Conservation (phyloP, 2,329 filamentous ascomycete species). For the Gremmenia infestans region DNA sequence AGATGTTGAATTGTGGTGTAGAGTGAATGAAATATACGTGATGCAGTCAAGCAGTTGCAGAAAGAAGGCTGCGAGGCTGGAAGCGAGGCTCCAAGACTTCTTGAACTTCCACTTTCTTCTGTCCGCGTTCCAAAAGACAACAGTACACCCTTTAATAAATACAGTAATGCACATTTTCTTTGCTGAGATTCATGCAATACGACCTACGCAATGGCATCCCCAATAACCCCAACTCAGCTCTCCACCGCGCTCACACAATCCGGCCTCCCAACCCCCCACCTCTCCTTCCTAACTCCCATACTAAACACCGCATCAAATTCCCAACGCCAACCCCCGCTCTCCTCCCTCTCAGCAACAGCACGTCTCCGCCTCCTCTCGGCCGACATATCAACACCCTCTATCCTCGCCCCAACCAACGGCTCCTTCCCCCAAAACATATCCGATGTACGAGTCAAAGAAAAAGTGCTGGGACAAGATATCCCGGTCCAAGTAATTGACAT, state of each 20-base stretch:
- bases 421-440: constrained; percentile 55
- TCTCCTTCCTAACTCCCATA: constrained; percentile 22
- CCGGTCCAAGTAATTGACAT: constrained; percentile 81
- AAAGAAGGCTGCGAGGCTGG: constrained; percentile 17
- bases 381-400: constrained; percentile 62
- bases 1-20: constrained; percentile 1
- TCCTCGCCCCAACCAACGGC: constrained; percentile 43
- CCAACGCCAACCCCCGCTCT: constrained; percentile 48
- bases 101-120: not conserved
- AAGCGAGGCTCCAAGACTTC: constrained; percentile 15
- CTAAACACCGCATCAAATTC: constrained; percentile 44
- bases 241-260: constrained; percentile 15
- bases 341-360: constrained; percentile 71
- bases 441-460: constrained; percentile 49
- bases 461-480: constrained; percentile 54
- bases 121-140: not conserved
- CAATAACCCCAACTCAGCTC: constrained; percentile 18
- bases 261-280: constrained; percentile 16
- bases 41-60: constrained; percentile 9
- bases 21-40: not conserved
- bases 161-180: too few species aligned
- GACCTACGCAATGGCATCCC: constrained; percentile 4
- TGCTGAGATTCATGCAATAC: not conserved
- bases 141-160: not conserved
- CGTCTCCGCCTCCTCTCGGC: constrained; percentile 73